Conservation (phyloP, 2,329 filamentous ascomycete genomes). For the Ascochyta lentis region DNA sequence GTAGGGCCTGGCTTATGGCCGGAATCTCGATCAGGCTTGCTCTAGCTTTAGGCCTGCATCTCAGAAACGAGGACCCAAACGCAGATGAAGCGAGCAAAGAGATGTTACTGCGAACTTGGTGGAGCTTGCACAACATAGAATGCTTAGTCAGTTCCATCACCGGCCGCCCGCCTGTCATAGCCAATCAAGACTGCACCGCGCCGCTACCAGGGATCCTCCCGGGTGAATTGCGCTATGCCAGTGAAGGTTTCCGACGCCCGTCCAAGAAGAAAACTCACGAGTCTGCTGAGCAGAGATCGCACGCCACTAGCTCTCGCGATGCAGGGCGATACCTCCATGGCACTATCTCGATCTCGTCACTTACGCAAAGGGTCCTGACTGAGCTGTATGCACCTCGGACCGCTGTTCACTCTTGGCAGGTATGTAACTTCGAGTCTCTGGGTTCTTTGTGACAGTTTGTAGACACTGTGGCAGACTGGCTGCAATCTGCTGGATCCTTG, state of each 20-base stretch:
- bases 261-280: neutral
- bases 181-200: slow-evolving; percentile 42
- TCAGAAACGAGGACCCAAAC: slow-evolving; percentile 44
- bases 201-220: slow-evolving; percentile 30
- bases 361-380: slow-evolving; percentile 43
- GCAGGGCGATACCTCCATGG: slow-evolving; percentile 16
- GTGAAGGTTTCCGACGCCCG: neutral
- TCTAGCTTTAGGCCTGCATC: slow-evolving; percentile 47
- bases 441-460: neutral
- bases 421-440: slow-evolving; percentile 4
- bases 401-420: slow-evolving; percentile 45
- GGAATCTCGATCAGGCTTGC: slow-evolving; percentile 48
- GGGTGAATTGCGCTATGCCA: neutral
- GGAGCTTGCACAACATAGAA: slow-evolving; percentile 49
- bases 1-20: slow-evolving; percentile 46
- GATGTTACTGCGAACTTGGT: slow-evolving; percentile 48
- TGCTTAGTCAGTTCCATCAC: slow-evolving; percentile 47
- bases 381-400: slow-evolving; percentile 47
- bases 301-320: neutral
- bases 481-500: too few species aligned
- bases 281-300: neutral
- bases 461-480: neutral
- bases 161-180: slow-evolving; percentile 48
- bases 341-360: slow-evolving; percentile 35
- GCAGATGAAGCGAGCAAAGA: slow-evolving; percentile 38